These are phyloP conservation scores for Bassia scoparia DNA, from an alignment of 148 eudicot genomes.

Conservation along the genomic window DNA sequence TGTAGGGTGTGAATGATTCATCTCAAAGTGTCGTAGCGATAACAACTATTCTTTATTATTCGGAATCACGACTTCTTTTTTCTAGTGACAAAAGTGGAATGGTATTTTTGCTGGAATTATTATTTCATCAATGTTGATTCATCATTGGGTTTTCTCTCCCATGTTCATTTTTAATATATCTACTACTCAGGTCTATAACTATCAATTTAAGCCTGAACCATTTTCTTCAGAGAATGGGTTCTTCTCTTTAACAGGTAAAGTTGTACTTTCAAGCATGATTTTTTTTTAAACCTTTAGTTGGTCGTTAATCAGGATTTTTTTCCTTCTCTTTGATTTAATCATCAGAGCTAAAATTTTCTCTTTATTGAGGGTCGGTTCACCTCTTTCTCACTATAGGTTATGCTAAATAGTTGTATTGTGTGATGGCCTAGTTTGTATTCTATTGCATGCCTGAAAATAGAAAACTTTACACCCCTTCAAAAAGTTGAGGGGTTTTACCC, in stretches of 20 bases:
- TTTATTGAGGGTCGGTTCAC: background rate
- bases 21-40: conserved; percentile 57
- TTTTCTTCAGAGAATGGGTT: conserved; percentile 49
- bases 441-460: background rate
- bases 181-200: conserved; percentile 59
- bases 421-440: background rate
- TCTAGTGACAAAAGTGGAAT: conserved; percentile 93
- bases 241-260: conserved; percentile 56
- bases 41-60: conserved; percentile 54
- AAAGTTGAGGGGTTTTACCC: background rate
- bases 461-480: background rate
- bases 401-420: background rate
- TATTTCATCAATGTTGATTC: background rate
- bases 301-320: background rate
- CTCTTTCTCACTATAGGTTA: background rate
- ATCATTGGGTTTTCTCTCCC: background rate
- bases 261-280: background rate
- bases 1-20: conserved; percentile 62
- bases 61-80: conserved; percentile 47
- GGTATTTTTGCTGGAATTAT: conserved; percentile 34
- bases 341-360: background rate
- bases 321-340: background rate
- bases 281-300: background rate
- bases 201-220: conserved; percentile 69
- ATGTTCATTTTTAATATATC: background rate